Conservation (phyloP, 2,329 filamentous ascomycete species). For the Capronia americana region DNA sequence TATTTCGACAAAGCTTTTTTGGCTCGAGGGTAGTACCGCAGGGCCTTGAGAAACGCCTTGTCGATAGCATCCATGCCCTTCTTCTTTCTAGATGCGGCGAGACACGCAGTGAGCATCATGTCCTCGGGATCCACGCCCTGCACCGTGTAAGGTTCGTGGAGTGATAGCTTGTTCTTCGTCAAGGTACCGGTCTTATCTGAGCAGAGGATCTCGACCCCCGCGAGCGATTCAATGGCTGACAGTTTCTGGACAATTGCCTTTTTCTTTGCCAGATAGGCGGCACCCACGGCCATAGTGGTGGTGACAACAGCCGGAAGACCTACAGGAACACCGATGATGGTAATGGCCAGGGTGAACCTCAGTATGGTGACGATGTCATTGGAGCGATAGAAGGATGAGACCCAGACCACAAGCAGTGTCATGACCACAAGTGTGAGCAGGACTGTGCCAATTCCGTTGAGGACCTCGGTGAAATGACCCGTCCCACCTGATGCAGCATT, state of each 20-base stretch:
- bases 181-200: conserved; percentile 93
- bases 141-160: conserved; percentile 83
- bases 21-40: conserved; percentile 80
- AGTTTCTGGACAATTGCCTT: conserved; percentile 93
- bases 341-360: conserved; percentile 84
- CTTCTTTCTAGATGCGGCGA: conserved; percentile 91
- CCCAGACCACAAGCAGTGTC: conserved; percentile 82
- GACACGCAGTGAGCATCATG: conserved; percentile 88
- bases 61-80: conserved; percentile 93
- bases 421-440: conserved; percentile 80
- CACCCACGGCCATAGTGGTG: conserved; percentile 93
- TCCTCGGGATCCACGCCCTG: conserved; percentile 83
- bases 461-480: conserved; percentile 89
- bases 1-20: conserved; percentile 82
- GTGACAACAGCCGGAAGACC: conserved; percentile 93
- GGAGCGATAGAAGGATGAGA: conserved; percentile 86
- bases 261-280: conserved; percentile 89
- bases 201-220: conserved; percentile 91
- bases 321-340: conserved; percentile 89
- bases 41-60: conserved; percentile 89
- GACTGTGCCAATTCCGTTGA: conserved; percentile 84
- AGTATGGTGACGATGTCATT: conserved; percentile 80
- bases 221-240: conserved; percentile 87
- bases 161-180: conserved; percentile 91
- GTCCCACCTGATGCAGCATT: conserved; percentile 74